A percentile compares a stretch with the other conserved stretches of the same genome.
Conservation (phyloP, 345 rosid species). For the Salix caprea region DNA sequence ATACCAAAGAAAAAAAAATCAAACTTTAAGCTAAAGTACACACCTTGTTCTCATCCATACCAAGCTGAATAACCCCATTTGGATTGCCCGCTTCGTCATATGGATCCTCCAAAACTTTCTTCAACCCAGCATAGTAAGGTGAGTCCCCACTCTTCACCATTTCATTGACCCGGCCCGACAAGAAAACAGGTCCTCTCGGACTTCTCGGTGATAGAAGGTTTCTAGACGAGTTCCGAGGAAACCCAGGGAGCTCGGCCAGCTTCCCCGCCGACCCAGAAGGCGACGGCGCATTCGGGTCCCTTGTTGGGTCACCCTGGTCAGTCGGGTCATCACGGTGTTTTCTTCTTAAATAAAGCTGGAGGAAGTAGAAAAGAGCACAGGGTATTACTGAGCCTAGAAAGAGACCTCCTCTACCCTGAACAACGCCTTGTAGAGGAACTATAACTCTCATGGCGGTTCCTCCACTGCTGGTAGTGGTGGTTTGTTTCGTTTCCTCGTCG, state of each 20-base stretch:
- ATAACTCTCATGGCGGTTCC: conserved; percentile 88
- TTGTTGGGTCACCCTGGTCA: conserved; percentile 33
- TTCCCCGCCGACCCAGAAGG: conserved; percentile 49
- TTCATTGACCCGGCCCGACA: conserved; percentile 50
- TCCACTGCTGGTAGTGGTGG: conserved; percentile 20
- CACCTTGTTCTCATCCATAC: conserved; percentile 65
- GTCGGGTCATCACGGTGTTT: conserved; percentile 28
- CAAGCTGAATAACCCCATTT: conserved; percentile 72
- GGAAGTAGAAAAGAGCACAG: conserved; percentile 89
- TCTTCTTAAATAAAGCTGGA: conserved; percentile 73
- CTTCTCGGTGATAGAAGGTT: conserved; percentile 61
- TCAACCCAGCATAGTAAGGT: conserved; percentile 48
- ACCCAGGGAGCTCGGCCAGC: conserved; percentile 47
- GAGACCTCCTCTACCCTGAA: conserved; percentile 91
- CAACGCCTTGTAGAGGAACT: conserved; percentile 88
- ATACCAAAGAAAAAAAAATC: background rate
- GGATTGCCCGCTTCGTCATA: conserved; percentile 63
- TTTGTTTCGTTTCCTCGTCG: conserved; percentile 29
- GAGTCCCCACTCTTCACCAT: conserved; percentile 53
- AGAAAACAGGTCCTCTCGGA: conserved; percentile 48
- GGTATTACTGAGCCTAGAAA: conserved; percentile 86
- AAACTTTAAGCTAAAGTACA: background rate
- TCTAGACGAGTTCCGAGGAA: conserved; percentile 62
- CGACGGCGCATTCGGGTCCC: conserved; percentile 26
- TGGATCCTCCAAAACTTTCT: conserved; percentile 58